Percentiles rank a stretch among this genome's conserved stretches.
Evolutionary conservation across 2,329 filamentous ascomycete species (phyloP).

Genomic region (Penicillium sp.): DNA sequence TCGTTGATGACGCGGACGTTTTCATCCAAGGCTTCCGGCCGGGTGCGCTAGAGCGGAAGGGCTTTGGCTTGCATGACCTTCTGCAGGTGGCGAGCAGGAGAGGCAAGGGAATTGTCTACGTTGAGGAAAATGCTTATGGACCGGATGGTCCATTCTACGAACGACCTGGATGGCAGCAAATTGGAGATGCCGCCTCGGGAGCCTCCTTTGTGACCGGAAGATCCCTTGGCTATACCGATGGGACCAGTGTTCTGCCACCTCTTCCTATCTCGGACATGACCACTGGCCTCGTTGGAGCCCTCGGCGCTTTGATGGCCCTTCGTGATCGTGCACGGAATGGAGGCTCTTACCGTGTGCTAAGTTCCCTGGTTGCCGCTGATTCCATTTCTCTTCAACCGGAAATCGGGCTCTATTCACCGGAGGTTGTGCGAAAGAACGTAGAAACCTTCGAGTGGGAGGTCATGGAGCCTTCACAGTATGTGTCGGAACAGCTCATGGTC

Average conservation of each 20-base stretch:
- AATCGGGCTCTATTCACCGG: slow-evolving; percentile 8
- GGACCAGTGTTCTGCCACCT: slow-evolving; percentile 16
- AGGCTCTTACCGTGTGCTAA: slow-evolving; percentile 23
- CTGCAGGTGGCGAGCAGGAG: slow-evolving; percentile 41
- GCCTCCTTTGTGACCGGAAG: slow-evolving; percentile 36
- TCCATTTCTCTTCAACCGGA: slow-evolving; percentile 1
- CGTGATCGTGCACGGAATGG: slow-evolving; percentile 18
- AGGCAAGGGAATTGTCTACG: slow-evolving; percentile 48
- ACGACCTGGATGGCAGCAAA: slow-evolving; percentile 54
- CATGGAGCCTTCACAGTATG: no score
- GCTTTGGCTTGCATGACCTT: slow-evolving; percentile 38
- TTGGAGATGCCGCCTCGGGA: slow-evolving; percentile 46
- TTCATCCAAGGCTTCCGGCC: slow-evolving; percentile 55
- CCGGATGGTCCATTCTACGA: slow-evolving; percentile 47
- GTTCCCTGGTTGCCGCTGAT: slow-evolving; percentile 12
- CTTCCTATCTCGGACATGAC: slow-evolving; percentile 25
- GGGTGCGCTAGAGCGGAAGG: slow-evolving; percentile 36
- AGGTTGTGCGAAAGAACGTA: background rate
- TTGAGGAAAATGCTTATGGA: slow-evolving; percentile 54
- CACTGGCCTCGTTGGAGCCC: slow-evolving; percentile 19
- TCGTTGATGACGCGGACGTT: slow-evolving; percentile 53
- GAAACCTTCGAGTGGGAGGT: no score
- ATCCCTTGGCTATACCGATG: slow-evolving; percentile 27
- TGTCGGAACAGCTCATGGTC: no score
- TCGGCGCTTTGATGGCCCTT: slow-evolving; percentile 15